Base-by-base conservation (phyloP, 768 basidiomycete genomes). In the Brasilioporus rufonigricans region DNA sequence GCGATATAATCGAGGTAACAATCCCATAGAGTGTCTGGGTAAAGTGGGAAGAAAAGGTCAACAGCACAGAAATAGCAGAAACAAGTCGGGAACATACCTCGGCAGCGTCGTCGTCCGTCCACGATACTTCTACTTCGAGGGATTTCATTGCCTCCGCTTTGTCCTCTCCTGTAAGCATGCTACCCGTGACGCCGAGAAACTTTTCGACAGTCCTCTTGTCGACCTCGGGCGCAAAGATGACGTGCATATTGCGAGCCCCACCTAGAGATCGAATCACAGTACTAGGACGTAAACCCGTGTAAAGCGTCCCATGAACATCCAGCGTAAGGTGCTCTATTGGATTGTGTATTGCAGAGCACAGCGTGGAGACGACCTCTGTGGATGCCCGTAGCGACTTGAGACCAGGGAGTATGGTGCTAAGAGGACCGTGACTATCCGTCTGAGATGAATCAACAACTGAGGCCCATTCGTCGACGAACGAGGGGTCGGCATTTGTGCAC, bases 141-240 rank as follows among this genome's bases (percentile, higher is more conserved):
- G 53, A 60, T 7, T 55, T 56, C 39, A 70, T 58, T 11, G 52
- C 59, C 11, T 32, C 55, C 0, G 31, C 18, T 27, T 55, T 61
- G 32, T 53, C 40, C 14, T 47, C 52, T 5, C 59, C 62, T 1
- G 63, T 53, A 13, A 70, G 26, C 45, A 62, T 61, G 32, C 52
- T 57, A 16, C 69, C 69, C 18, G 65, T 63, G 0, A 61, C 53
- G 0, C 59, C 66, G 23, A 70, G 65, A 35, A 70, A 70, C 31
- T 70, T 70, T 38, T 71, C 69, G 11, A 65, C 68, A 0, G 70
- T 70, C 45, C 69, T 52, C 60, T 65, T 70, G 46, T 70, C 69
- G n/a, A 70, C 69, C 23, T 66, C 70, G n/a, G 69, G 56, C 3
- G 55, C 61, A 39, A 70, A 70, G 38, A 70, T 35, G 33, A 70